Base-by-base conservation (phyloP, 352 stramenopile genomes). In the Globisporangium sylvaticum region DNA sequence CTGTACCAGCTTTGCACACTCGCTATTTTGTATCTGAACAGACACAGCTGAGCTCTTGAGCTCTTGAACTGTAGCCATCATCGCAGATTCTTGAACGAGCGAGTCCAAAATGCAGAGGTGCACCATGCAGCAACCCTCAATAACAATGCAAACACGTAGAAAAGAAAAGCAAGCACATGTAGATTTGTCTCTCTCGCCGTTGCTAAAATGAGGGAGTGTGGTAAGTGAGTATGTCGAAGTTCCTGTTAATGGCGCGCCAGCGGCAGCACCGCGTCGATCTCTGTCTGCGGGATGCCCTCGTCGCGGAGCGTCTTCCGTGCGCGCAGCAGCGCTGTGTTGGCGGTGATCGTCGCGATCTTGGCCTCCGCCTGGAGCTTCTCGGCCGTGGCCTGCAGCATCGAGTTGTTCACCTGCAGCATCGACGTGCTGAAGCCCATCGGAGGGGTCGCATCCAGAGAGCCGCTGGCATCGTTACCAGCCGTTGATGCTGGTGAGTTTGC, bases 361-460 rank as follows among this genome's bases (percentile, higher is more conserved):
- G 64, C 64, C 56, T 69, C 64, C 0, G 64, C 64, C 56, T 65
- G 58, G 15, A 69, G 64, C 34, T 69, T 69, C 18, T 69, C 64
- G 31, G 64, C 58, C 20, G 57, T 62, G 20, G 64, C 64, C 57
- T 69, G 64, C 20, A 69, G 57, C 56, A 69, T 62, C 32, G 64
- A 59, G 46, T 61, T 59, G 57, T 64, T 69, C 29, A 69, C 32
- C 64, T 64, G 55, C 46, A 69, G 31, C 64, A 69, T 32, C 27
- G 64, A 54, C 37, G 63, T 37, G 63, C 27, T 64, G 22, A 58
- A 56, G 42, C 54, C 57, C 55, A 65, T 37, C 6, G 58, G 57
- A 27, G 44, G 31, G 15, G 12, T 57, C 20, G 58, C 27, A 0
- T 15, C 27, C 1, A 25, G 27, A 55, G 39, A 20, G 20, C 25